Evolutionary conservation across 148 eudicot genomes (phyloP).

Genomic region (Rhododendron molle): DNA sequence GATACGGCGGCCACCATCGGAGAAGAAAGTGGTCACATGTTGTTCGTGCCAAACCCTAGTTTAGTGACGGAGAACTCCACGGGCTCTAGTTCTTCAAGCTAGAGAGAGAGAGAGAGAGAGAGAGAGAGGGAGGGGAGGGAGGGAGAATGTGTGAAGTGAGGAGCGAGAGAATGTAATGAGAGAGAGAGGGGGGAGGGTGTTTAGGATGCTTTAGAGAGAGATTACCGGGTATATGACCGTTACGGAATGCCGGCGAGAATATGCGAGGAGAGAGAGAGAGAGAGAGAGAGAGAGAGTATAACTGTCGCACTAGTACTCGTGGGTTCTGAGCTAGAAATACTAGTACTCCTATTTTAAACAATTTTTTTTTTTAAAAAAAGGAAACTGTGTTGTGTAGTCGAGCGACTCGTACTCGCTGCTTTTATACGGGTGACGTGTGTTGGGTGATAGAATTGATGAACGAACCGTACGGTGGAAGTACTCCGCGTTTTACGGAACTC

Average conservation of each 20-base stretch:
- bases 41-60: slow-evolving; percentile 20
- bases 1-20: slow-evolving; percentile 50
- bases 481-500: too few relatives aligned
- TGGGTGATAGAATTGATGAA: not conserved
- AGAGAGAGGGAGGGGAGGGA: not conserved
- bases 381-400: too few relatives aligned
- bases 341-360: too few relatives aligned
- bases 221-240: slow-evolving; percentile 27
- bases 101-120: slow-evolving; percentile 1
- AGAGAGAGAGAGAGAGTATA: slow-evolving; percentile 2
- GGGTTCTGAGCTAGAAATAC: not conserved
- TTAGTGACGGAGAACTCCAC: not conserved
- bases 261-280: not conserved
- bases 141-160: not conserved
- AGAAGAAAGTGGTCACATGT: slow-evolving; percentile 1
- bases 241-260: slow-evolving; percentile 15
- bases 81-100: not conserved
- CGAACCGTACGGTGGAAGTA: not conserved
- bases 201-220: not conserved
- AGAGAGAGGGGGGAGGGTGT: slow-evolving; percentile 2
- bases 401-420: not conserved
- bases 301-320: slow-evolving; percentile 24
- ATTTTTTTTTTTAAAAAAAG: too few relatives aligned
- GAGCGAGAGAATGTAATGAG: slow-evolving; percentile 1
- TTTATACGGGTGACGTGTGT: not conserved